Evolutionary conservation across 83 land plant genomes (phyloP).

Genomic region (Picea abies): DNA sequence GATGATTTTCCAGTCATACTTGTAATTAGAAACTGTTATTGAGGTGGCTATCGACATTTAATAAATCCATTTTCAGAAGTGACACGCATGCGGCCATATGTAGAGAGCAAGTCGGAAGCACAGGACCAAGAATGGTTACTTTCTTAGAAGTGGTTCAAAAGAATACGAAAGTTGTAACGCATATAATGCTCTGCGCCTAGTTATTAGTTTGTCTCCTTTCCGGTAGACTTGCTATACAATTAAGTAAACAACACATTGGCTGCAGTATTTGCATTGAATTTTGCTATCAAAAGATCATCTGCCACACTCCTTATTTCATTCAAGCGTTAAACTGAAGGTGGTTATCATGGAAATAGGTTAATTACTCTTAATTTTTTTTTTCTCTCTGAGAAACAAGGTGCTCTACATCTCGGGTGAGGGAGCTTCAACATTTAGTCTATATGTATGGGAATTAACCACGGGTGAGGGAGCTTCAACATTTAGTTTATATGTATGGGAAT

Average conservation of each 20-base stretch:
- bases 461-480: no score
- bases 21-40: conserved; percentile 2
- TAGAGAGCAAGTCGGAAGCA: no score
- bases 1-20: conserved; percentile 76
- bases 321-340: not conserved
- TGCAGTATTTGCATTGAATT: not conserved
- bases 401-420: no score
- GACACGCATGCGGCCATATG: no score
- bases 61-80: no score
- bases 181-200: not conserved
- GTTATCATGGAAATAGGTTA: not conserved
- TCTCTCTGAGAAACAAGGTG: no score
- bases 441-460: no score
- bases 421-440: no score
- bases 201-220: not conserved
- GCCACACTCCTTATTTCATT: not conserved
- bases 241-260: not conserved
- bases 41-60: no score
- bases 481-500: no score
- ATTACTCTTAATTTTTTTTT: not conserved
- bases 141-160: not conserved
- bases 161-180: not conserved
- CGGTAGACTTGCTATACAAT: not conserved
- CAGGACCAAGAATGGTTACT: not conserved
- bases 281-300: not conserved